phyloP scores from a whole-genome alignment of 805 yeast genomes.

The Candida ortonii region DNA sequence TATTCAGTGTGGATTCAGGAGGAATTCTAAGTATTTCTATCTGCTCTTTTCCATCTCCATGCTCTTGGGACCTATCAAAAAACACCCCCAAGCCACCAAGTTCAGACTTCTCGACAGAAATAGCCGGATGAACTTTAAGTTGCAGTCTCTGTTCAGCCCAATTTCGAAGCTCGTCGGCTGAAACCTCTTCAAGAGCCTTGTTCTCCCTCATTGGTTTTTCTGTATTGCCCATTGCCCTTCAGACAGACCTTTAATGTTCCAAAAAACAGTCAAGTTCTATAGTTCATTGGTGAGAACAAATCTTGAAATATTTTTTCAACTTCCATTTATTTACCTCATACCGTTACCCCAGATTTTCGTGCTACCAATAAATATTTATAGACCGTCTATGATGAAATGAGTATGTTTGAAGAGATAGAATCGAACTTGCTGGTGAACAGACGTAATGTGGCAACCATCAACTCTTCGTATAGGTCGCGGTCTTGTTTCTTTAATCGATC shows the following conservation, averaged over 20 bases:
- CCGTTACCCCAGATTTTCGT: too few species aligned
- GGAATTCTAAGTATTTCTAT: conserved; percentile 42
- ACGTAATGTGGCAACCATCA: conserved; percentile 57
- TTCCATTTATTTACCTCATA: neutral
- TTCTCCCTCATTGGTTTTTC: too few species aligned
- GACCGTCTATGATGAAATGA: conserved; percentile 38
- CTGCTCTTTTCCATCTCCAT: conserved; percentile 6
- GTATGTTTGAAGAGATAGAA: conserved; percentile 70
- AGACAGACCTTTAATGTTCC: too few species aligned
- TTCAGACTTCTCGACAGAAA: conserved; percentile 17
- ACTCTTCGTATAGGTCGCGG: conserved; percentile 56
- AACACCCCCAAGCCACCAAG: conserved; percentile 39
- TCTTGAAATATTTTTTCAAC: neutral
- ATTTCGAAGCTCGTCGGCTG: neutral
- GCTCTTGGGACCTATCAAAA: conserved; percentile 10
- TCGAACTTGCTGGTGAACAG: conserved; percentile 70
- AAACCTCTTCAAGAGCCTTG: neutral
- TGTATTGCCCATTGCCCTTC: too few species aligned
- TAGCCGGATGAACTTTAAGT: conserved; percentile 6
- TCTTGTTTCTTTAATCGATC: conserved; percentile 48
- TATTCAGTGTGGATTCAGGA: conserved; percentile 27
- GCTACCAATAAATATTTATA: too few species aligned
- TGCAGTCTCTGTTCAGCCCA: conserved; percentile 1
- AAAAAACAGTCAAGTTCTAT: too few species aligned
- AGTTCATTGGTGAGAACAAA: too few species aligned